Percentiles rank a stretch among this genome's conserved stretches.
Evolutionary conservation across 192 early-diverging fungal species (phyloP).

Genomic region (Pilaira anomala): DNA sequence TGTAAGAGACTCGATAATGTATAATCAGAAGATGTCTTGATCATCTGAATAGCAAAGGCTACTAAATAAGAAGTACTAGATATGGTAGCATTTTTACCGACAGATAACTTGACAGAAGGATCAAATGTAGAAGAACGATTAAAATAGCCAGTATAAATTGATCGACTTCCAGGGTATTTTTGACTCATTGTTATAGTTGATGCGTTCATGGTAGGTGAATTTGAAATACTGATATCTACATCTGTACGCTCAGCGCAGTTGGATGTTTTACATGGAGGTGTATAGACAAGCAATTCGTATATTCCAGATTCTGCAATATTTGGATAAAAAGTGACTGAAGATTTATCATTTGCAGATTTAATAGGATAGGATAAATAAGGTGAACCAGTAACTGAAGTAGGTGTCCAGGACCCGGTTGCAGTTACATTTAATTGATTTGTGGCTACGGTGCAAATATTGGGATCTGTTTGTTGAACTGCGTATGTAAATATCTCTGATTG

Average conservation of each 20-base stretch:
- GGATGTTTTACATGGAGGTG: constrained; percentile 25
- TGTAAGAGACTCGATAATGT: constrained; percentile 23
- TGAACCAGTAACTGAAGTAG: background rate
- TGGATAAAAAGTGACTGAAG: constrained; percentile 23
- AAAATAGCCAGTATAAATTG: constrained; percentile 32
- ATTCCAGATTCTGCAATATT: constrained; percentile 29
- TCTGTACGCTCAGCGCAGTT: constrained; percentile 24
- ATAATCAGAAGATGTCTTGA: constrained; percentile 17
- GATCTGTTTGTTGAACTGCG: background rate
- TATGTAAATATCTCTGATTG: constrained; percentile 32
- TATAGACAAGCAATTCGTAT: constrained; percentile 25
- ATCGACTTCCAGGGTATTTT: background rate
- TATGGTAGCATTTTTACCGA: constrained; percentile 18
- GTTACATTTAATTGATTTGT: background rate
- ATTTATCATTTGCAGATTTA: background rate
- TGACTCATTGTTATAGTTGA: constrained; percentile 7
- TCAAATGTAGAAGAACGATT: constrained; percentile 11
- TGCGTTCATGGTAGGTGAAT: background rate
- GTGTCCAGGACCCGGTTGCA: constrained; percentile 15
- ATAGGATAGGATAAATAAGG: constrained; percentile 16
- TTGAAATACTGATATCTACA: constrained; percentile 12
- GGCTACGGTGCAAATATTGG: background rate
- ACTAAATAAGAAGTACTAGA: constrained; percentile 18
- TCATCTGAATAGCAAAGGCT: constrained; percentile 26
- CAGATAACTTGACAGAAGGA: constrained; percentile 17